A percentile compares a stretch with the other conserved stretches of the same genome.
Evolutionary conservation across 2,329 filamentous ascomycete species (phyloP).

Genomic region (Arthrobotrys pseudoclavata): DNA sequence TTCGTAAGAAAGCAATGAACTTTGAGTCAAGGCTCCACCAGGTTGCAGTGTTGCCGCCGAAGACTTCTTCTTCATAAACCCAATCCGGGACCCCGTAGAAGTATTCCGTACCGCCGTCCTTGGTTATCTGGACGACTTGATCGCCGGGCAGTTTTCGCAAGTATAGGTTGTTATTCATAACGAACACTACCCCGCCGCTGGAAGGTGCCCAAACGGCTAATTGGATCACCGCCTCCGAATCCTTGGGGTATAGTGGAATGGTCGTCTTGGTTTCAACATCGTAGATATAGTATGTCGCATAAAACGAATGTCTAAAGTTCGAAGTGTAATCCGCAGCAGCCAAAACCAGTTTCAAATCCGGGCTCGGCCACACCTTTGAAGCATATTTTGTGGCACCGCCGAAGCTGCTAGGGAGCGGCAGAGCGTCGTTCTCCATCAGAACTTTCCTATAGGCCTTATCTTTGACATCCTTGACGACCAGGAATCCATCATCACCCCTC

Average conservation of each 20-base stretch:
- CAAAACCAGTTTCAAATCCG: conserved; percentile 86
- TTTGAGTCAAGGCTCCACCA: conserved; percentile 96
- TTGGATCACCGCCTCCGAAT: conserved; percentile 78
- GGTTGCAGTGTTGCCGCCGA: conserved; percentile 82
- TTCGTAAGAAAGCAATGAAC: conserved; percentile 90
- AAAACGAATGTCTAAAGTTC: conserved; percentile 92
- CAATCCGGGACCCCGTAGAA: conserved; percentile 98
- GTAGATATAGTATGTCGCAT: conserved; percentile 89
- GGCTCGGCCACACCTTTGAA: conserved; percentile 78
- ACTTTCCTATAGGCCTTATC: conserved; percentile 72
- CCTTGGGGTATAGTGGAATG: conserved; percentile 80
- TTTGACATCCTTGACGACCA: conserved; percentile 89
- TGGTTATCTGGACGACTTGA: conserved; percentile 79
- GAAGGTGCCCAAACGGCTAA: conserved; percentile 90
- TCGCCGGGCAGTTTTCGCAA: conserved; percentile 76
- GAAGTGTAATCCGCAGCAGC: conserved; percentile 78
- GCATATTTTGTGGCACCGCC: conserved; percentile 71
- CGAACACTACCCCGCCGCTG: conserved; percentile 90
- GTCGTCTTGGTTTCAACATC: conserved; percentile 84
- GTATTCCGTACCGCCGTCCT: conserved; percentile 85
- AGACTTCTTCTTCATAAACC: conserved; percentile 93
- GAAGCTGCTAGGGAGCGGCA: conserved; percentile 70
- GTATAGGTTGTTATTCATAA: conserved; percentile 89
- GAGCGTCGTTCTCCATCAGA: conserved; percentile 78
- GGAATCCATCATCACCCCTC: conserved; percentile 73